Percentiles rank a stretch among this genome's conserved stretches.
phyloP scores from a whole-genome alignment of 139 green algal species.

The Tetraselmis chui region DNA sequence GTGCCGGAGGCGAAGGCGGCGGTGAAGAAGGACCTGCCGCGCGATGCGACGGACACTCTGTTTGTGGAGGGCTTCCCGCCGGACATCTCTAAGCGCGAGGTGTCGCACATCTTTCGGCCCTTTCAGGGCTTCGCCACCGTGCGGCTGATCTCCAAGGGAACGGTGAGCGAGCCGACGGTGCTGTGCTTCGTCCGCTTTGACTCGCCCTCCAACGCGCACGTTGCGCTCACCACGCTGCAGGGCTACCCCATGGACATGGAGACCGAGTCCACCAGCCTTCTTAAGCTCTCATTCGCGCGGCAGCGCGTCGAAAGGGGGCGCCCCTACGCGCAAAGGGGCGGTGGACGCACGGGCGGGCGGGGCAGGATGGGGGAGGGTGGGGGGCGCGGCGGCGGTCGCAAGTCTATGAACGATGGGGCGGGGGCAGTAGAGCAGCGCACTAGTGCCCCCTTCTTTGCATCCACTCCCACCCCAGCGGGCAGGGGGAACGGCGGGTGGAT shows the following conservation, averaged over 20 bases:
- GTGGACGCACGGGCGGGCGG: not conserved
- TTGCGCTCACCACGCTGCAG: conserved; percentile 29
- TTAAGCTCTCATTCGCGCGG: conserved; percentile 5
- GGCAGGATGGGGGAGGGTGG: not conserved
- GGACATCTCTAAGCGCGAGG: conserved; percentile 48
- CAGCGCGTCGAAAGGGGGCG: not conserved
- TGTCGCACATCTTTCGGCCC: conserved; percentile 61
- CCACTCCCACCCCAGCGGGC: too few relatives aligned
- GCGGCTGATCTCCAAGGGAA: conserved; percentile 39
- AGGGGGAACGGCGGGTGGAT: too few relatives aligned
- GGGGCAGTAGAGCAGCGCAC: too few relatives aligned
- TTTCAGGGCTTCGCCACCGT: conserved; percentile 50
- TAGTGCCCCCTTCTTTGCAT: too few relatives aligned
- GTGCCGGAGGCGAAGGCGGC: not conserved
- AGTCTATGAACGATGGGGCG: too few relatives aligned
- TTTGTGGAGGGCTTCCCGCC: conserved; percentile 47
- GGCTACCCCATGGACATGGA: conserved; percentile 35
- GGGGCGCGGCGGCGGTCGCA: too few relatives aligned
- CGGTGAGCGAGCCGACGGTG: conserved; percentile 21
- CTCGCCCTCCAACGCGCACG: conserved; percentile 19
- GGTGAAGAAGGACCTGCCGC: conserved; percentile 18
- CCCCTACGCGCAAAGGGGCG: too few relatives aligned
- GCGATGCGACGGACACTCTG: conserved; percentile 42
- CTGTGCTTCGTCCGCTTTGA: conserved; percentile 46
- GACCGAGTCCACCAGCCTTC: not conserved